phyloP scores from a whole-genome alignment of 2,329 filamentous ascomycete species.

The Claviceps fusiformis region DNA sequence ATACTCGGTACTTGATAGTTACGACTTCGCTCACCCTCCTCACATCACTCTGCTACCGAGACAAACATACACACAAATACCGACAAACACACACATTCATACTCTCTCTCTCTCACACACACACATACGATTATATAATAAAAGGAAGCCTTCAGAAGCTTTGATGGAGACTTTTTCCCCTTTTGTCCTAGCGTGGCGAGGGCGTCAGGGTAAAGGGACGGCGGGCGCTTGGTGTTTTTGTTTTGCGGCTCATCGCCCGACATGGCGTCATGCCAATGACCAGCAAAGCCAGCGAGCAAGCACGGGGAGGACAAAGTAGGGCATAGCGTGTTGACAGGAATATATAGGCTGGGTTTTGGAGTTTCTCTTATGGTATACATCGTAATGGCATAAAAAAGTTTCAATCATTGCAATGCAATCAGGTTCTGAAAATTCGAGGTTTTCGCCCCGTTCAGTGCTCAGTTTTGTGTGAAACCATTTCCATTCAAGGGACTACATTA shows the following conservation, averaged over 20 bases:
- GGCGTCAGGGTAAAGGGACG: not conserved
- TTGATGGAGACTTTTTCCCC: not conserved
- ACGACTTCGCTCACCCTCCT: not conserved
- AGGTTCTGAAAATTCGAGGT: no score
- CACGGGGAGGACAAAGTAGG: not conserved
- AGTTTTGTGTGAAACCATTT: not conserved
- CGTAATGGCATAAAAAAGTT: conserved; percentile 21
- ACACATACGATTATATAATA: conserved; percentile 3
- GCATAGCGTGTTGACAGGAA: conserved; percentile 5
- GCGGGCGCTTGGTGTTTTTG: not conserved
- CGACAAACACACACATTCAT: no score
- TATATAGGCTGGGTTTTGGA: conserved; percentile 13
- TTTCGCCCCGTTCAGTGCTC: no score
- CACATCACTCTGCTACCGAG: not conserved
- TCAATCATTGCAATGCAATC: conserved; percentile 1
- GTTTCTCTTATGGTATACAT: conserved; percentile 19
- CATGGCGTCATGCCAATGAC: not conserved
- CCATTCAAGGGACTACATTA: not conserved
- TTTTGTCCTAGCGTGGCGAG: not conserved
- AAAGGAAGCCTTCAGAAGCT: not conserved
- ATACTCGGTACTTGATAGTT: not conserved
- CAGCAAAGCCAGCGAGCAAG: conserved; percentile 2
- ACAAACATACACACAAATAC: not conserved
- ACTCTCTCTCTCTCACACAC: no score
- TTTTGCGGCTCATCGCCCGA: not conserved